Evolutionary conservation across 306 rosid genomes (phyloP).

Genomic region (Pterocarpus macrocarpus): DNA sequence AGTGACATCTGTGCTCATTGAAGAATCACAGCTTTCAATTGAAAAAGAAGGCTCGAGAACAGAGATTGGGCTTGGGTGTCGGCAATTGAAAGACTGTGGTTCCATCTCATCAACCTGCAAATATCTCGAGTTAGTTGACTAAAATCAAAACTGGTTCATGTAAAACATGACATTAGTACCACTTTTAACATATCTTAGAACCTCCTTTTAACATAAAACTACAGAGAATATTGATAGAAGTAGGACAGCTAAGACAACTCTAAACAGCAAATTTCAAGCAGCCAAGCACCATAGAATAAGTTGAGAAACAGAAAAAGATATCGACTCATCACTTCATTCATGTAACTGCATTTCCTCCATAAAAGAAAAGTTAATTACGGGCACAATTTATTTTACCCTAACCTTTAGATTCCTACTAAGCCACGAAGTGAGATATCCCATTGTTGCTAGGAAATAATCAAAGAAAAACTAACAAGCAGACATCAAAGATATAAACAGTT

Average conservation of each 20-base stretch:
- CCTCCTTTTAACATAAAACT: slow-evolving; percentile 1
- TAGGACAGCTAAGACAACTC: not conserved
- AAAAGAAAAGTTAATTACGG: not conserved
- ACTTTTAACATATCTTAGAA: not conserved
- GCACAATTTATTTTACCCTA: not conserved
- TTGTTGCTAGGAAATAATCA: not conserved
- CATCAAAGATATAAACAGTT: not conserved
- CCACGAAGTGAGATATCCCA: not conserved
- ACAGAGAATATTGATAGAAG: not conserved
- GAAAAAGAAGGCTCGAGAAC: slow-evolving; percentile 86
- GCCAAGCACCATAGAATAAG: slow-evolving; percentile 6
- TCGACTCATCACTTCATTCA: not conserved
- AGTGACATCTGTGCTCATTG: slow-evolving; percentile 63
- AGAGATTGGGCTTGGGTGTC: slow-evolving; percentile 90
- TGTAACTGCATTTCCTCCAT: not conserved
- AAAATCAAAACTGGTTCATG: slow-evolving; percentile 3
- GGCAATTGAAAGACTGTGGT: slow-evolving; percentile 52
- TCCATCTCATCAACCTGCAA: slow-evolving; percentile 69
- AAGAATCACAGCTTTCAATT: slow-evolving; percentile 80
- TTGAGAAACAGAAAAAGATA: slow-evolving; percentile 2
- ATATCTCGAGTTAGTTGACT: slow-evolving; percentile 35
- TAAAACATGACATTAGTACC: not conserved
- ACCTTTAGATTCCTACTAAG: not conserved
- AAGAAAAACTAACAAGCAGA: slow-evolving; percentile 4
- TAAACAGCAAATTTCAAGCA: slow-evolving; percentile 4